Conservation (phyloP, 1,284 basidiomycete genomes). For the Cystobasidium slooffiae region DNA sequence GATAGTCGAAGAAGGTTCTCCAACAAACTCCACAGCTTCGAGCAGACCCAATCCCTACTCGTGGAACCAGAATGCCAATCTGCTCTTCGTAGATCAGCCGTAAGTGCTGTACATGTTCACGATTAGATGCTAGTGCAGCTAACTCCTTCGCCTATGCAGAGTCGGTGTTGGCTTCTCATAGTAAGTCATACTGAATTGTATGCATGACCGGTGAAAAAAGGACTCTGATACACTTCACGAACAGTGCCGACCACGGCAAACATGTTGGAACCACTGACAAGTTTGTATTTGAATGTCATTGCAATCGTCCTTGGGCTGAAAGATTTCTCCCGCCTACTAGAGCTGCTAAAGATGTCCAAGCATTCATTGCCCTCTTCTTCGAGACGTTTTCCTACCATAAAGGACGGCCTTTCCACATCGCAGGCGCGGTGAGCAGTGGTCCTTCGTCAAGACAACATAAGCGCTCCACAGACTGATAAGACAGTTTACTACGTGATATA, state of each 20-base stretch:
- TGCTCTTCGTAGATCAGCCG: constrained; percentile 49
- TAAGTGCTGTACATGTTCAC: not conserved
- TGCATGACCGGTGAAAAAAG: not conserved
- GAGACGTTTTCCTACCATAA: constrained; percentile 54
- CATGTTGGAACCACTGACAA: constrained; percentile 49
- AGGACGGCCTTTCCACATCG: constrained; percentile 46
- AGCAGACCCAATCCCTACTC: constrained; percentile 59
- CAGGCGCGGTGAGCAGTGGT: constrained; percentile 28
- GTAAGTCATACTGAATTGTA: not conserved
- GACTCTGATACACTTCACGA: not conserved
- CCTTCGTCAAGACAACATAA: too few species aligned
- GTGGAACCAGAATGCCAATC: constrained; percentile 56
- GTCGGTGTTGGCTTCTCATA: constrained; percentile 57
- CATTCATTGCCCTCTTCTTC: constrained; percentile 57
- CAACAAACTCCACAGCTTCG: constrained; percentile 52
- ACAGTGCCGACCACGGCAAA: constrained; percentile 51
- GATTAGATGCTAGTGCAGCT: constrained; percentile 41
- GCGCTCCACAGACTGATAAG: not conserved
- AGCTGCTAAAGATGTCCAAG: constrained; percentile 55
- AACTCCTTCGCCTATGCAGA: constrained; percentile 52
- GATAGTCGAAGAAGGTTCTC: constrained; percentile 34
- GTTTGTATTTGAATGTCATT: too few species aligned
- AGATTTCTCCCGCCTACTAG: constrained; percentile 10
- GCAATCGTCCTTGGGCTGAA: too few species aligned
- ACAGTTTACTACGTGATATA: not conserved